Conservation (phyloP, 2,329 filamentous ascomycete species). For the Ophiostoma triangulosporum region DNA sequence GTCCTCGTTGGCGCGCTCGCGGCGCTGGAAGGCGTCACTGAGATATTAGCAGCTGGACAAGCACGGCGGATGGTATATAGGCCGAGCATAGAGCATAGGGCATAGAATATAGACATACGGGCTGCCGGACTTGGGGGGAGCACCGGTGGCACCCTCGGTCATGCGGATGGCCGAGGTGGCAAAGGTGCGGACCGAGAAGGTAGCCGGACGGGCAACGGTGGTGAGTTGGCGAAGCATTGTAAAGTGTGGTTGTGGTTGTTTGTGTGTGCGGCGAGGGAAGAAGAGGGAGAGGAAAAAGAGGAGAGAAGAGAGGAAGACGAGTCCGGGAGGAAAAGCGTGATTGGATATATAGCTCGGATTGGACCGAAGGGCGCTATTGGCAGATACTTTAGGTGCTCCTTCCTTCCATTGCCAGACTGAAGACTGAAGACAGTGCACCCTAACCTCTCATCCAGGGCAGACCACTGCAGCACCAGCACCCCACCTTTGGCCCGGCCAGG, state of each 20-base stretch:
- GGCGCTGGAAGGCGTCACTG: constrained; percentile 85
- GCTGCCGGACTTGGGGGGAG: constrained; percentile 37
- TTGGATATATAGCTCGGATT: constrained; percentile 9
- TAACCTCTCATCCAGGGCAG: neutral
- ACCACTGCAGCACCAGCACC: neutral
- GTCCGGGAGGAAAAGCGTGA: constrained; percentile 10
- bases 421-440: neutral
- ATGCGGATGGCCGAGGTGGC: constrained; percentile 49
- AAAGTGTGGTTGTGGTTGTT: neutral
- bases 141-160: constrained; percentile 57
- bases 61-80: no score
- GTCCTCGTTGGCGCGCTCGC: constrained; percentile 78
- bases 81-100: no score
- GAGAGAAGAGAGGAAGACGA: neutral
- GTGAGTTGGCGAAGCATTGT: constrained; percentile 55
- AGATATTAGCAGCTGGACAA: neutral
- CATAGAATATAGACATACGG: constrained; percentile 29
- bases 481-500: neutral
- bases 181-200: constrained; percentile 43
- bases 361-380: neutral
- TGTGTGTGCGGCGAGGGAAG: neutral
- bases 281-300: neutral
- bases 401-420: no score
- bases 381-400: no score
- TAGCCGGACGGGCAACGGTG: constrained; percentile 38